Percentiles rank a stretch among this genome's conserved stretches.
phyloP scores from a whole-genome alignment of 805 yeast genomes.

The Starmera dryadoides region DNA sequence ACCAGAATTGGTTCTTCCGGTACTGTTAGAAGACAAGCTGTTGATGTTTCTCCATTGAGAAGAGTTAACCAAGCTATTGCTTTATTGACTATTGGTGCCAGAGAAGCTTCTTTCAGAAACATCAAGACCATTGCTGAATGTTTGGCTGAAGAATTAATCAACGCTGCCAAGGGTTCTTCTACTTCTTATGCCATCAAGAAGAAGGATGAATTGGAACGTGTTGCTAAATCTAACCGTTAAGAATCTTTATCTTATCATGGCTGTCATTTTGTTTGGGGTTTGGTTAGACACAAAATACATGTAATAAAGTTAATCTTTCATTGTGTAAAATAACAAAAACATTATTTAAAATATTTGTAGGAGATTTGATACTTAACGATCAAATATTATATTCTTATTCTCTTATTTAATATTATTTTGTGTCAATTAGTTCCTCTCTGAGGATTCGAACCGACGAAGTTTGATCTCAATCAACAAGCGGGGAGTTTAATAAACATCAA shows the following conservation, averaged over 20 bases:
- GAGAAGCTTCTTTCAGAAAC: slow-evolving; percentile 99
- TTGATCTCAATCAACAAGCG: too few relatives aligned
- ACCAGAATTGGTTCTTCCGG: slow-evolving; percentile 99
- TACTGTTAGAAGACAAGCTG: slow-evolving; percentile 99
- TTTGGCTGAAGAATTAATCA: slow-evolving; percentile 99
- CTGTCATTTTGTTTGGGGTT: slow-evolving; percentile 14
- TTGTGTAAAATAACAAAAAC: not conserved
- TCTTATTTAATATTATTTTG: too few relatives aligned
- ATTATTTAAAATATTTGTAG: not conserved
- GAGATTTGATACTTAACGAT: too few relatives aligned
- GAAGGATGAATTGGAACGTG: slow-evolving; percentile 99
- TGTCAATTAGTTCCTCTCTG: too few relatives aligned
- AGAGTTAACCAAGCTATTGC: slow-evolving; percentile 99
- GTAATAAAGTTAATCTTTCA: slow-evolving; percentile 6
- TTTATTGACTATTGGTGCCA: slow-evolving; percentile 97
- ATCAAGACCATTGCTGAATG: slow-evolving; percentile 99
- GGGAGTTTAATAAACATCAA: too few relatives aligned
- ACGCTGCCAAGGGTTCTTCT: slow-evolving; percentile 99
- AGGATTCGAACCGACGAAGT: too few relatives aligned
- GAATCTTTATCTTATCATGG: slow-evolving; percentile 14
- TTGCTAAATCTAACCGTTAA: slow-evolving; percentile 99
- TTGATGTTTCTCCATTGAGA: slow-evolving; percentile 99
- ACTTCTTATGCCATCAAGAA: slow-evolving; percentile 99
- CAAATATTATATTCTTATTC: too few relatives aligned
- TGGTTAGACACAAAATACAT: slow-evolving; percentile 12